Conservation (phyloP, 441 rosid genomes). For the Populus hybrid region DNA sequence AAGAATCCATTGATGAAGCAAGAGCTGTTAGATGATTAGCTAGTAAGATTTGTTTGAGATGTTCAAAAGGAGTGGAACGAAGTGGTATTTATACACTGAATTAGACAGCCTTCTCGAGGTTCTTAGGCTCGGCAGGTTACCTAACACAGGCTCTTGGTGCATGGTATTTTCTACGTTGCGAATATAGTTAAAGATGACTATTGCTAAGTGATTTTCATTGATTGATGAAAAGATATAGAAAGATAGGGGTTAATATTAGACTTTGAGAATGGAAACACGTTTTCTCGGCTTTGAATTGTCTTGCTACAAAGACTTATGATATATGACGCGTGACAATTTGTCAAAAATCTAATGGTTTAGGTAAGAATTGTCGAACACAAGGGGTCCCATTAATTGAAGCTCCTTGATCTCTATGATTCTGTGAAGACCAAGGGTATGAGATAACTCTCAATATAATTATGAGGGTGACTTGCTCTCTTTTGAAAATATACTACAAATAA, state of each 20-base stretch:
- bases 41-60: background rate
- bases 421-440: background rate
- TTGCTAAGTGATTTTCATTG: background rate
- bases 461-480: background rate
- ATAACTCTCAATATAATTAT: too few species aligned
- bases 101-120: constrained; percentile 15
- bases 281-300: background rate
- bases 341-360: constrained; percentile 2
- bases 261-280: constrained; percentile 10
- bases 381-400: background rate
- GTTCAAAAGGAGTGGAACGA: constrained; percentile 12
- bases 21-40: background rate
- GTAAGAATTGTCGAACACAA: constrained; percentile 11
- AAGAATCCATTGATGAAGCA: constrained; percentile 33
- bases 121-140: constrained; percentile 42
- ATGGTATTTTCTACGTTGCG: constrained; percentile 22
- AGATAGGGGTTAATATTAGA: background rate
- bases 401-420: constrained; percentile 1
- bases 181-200: background rate
- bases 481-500: background rate
- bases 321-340: constrained; percentile 5
- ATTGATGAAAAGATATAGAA: background rate
- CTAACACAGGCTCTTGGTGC: constrained; percentile 61
- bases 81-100: constrained; percentile 40
- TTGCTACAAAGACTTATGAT: background rate